A percentile compares a stretch with the other conserved stretches of the same genome.
Conservation (phyloP, 177 flowering plant genomes). For the Vitis hybrid region DNA sequence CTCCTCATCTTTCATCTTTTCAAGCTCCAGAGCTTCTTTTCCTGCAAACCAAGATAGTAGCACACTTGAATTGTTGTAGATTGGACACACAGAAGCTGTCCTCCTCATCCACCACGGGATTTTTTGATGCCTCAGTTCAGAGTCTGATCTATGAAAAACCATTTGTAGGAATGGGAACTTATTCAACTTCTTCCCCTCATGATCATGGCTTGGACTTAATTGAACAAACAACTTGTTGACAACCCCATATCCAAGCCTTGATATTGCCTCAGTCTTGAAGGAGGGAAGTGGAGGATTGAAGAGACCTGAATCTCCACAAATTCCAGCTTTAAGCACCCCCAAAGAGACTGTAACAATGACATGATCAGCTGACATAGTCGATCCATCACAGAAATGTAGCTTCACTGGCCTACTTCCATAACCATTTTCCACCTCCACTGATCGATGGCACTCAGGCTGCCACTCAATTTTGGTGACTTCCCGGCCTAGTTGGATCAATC, state of each 20-base stretch:
- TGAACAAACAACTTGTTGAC: slow-evolving; percentile 88
- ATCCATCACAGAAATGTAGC: slow-evolving; percentile 72
- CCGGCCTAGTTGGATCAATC: slow-evolving; percentile 57
- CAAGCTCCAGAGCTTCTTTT: slow-evolving; percentile 82
- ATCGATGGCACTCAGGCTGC: slow-evolving; percentile 29
- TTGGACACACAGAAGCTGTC: slow-evolving; percentile 69
- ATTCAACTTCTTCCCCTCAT: slow-evolving; percentile 1
- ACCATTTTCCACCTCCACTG: slow-evolving; percentile 22
- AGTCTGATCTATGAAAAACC: slow-evolving; percentile 57
- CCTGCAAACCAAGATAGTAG: slow-evolving; percentile 94
- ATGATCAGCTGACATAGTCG: slow-evolving; percentile 70
- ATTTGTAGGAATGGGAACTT: slow-evolving; percentile 66
- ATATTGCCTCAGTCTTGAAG: slow-evolving; percentile 70
- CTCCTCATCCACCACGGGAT: slow-evolving; percentile 96
- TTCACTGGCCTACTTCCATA: slow-evolving; percentile 51
- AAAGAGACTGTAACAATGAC: slow-evolving; percentile 87
- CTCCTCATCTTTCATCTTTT: slow-evolving; percentile 63
- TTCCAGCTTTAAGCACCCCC: slow-evolving; percentile 85
- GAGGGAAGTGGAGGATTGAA: slow-evolving; percentile 78
- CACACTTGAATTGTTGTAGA: slow-evolving; percentile 60
- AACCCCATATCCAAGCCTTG: slow-evolving; percentile 84
- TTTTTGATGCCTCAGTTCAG: slow-evolving; percentile 36
- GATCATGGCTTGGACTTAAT: slow-evolving; percentile 25
- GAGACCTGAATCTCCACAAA: slow-evolving; percentile 40
- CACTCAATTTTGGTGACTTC: slow-evolving; percentile 71